A percentile compares a stretch with the other conserved stretches of the same genome.
Evolutionary conservation across 1,284 basidiomycete genomes (phyloP).

Genomic region (Coniferiporia weirii): DNA sequence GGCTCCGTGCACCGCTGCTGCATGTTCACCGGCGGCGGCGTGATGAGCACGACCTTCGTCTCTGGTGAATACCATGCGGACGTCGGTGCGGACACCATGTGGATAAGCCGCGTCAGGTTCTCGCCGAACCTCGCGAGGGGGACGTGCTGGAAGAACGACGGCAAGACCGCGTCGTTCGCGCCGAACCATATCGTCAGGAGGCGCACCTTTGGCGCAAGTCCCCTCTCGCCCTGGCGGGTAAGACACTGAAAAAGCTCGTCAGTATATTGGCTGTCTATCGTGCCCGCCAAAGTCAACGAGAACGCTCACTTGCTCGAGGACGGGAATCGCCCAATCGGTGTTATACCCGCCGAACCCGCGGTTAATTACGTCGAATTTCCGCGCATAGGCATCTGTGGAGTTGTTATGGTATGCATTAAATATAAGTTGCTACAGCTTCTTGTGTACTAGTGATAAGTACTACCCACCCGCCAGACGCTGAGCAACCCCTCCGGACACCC

Average conservation of each 20-base stretch:
- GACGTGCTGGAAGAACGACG: constrained; percentile 52
- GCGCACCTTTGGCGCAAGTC: constrained; percentile 54
- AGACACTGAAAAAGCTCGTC: not conserved
- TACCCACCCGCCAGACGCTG: constrained; percentile 56
- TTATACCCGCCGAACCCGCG: constrained; percentile 80
- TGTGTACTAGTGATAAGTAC: too few relatives aligned
- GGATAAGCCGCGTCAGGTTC: constrained; percentile 63
- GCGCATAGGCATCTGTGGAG: constrained; percentile 59
- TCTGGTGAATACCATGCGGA: constrained; percentile 66
- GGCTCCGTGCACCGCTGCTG: constrained; percentile 46
- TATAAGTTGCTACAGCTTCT: not conserved
- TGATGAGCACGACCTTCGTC: constrained; percentile 78
- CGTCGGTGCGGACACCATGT: constrained; percentile 52
- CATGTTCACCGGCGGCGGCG: constrained; percentile 79
- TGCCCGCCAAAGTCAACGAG: not conserved
- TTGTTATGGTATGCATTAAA: not conserved
- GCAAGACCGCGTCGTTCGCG: constrained; percentile 74
- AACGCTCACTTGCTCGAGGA: constrained; percentile 61
- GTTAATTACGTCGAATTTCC: constrained; percentile 80
- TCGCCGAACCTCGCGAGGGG: constrained; percentile 60
- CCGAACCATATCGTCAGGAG: constrained; percentile 86
- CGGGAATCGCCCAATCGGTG: constrained; percentile 75
- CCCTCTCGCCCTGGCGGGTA: constrained; percentile 37
- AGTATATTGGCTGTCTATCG: too few relatives aligned
- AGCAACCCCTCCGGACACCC: constrained; percentile 55